Evolutionary conservation across 306 rosid genomes (phyloP).

Genomic region (Mucuna pruriens): DNA sequence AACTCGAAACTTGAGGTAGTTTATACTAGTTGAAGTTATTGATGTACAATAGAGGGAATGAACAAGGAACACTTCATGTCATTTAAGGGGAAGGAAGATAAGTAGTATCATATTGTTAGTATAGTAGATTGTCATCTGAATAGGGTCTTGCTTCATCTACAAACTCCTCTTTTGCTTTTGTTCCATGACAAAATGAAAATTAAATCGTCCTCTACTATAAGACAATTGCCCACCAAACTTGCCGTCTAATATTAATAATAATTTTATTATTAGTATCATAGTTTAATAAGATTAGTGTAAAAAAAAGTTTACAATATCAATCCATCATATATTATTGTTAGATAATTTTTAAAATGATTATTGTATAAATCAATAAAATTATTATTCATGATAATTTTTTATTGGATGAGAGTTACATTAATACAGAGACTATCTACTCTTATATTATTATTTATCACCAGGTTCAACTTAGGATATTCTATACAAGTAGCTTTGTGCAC

Average conservation of each 20-base stretch:
- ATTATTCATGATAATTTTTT: background rate
- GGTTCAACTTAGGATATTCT: background rate
- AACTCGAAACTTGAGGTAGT: background rate
- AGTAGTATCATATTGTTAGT: background rate
- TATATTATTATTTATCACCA: background rate
- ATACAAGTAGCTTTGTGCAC: background rate
- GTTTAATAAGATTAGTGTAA: background rate
- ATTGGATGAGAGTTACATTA: background rate
- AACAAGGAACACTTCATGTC: background rate
- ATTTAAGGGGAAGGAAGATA: background rate
- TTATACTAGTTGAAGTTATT: background rate
- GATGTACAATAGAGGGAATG: constrained; percentile 17
- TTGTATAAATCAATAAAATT: background rate
- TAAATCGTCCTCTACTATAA: background rate
- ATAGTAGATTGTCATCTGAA: background rate
- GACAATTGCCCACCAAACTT: constrained; percentile 34
- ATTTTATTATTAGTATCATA: background rate
- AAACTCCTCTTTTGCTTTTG: background rate
- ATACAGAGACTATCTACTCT: background rate
- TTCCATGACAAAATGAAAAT: background rate
- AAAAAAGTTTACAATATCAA: background rate
- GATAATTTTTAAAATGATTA: background rate
- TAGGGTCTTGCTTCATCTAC: constrained; percentile 7
- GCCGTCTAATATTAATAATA: too few species aligned
- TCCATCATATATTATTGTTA: background rate